phyloP scores from a whole-genome alignment of 768 basidiomycete species.

The Phanerodontia chrysosporium region DNA sequence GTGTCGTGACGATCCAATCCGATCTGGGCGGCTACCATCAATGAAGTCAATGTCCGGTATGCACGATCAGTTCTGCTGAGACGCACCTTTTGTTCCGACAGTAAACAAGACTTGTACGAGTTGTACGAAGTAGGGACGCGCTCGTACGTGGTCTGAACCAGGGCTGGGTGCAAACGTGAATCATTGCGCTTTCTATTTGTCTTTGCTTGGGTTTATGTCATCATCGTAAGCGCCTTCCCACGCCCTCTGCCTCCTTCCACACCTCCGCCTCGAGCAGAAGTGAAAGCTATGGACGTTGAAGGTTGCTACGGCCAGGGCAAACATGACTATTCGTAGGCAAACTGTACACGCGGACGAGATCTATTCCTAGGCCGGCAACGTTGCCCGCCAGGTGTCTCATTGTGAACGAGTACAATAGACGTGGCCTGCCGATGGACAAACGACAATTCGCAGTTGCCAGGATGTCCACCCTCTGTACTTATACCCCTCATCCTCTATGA shows the following conservation, averaged over 20 bases:
- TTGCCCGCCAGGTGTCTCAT: not conserved
- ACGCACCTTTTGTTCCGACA: too few relatives aligned
- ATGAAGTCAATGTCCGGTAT: not conserved
- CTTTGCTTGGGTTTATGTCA: not conserved
- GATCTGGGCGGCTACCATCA: not conserved
- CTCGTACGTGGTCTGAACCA: too few relatives aligned
- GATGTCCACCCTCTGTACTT: not conserved
- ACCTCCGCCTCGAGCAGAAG: too few relatives aligned
- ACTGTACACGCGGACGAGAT: too few relatives aligned
- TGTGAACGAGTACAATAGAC: not conserved
- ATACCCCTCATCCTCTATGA: too few relatives aligned
- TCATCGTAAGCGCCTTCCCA: not conserved
- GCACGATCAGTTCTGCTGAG: too few relatives aligned
- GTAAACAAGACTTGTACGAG: too few relatives aligned
- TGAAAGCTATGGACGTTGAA: too few relatives aligned
- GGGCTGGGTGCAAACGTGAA: not conserved
- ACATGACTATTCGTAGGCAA: too few relatives aligned
- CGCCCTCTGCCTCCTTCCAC: too few relatives aligned
- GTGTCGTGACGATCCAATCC: not conserved
- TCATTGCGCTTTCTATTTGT: not conserved
- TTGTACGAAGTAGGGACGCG: too few relatives aligned
- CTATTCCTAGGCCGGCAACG: not conserved
- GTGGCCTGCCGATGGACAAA: not conserved
- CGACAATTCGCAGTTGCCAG: not conserved
- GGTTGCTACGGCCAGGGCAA: too few relatives aligned